A percentile compares a stretch with the other conserved stretches of the same genome.
phyloP scores from a whole-genome alignment of 768 basidiomycete genomes.

The Pholiota microspora region DNA sequence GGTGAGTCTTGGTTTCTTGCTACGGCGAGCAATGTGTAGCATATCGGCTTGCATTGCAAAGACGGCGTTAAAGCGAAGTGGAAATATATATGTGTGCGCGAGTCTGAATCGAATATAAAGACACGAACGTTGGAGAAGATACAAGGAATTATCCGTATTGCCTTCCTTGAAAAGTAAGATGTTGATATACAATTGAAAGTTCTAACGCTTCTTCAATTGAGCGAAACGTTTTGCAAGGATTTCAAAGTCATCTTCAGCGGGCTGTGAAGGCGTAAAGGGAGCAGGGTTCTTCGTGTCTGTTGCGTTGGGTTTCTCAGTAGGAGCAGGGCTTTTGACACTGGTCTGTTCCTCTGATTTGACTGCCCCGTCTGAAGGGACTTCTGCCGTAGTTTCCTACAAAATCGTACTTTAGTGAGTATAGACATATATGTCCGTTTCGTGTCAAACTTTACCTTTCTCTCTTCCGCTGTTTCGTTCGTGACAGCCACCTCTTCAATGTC shows the following conservation, averaged over 20 bases:
- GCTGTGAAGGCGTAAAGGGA: conserved; percentile 20
- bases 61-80: no score
- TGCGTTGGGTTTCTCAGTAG: conserved; percentile 21
- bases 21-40: no score
- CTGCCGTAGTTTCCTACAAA: not conserved
- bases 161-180: no score
- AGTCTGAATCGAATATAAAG: no score
- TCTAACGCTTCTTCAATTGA: conserved; percentile 76
- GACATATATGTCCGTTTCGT: no score
- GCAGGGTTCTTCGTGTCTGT: conserved; percentile 19
- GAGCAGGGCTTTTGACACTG: conserved; percentile 10
- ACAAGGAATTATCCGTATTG: no score
- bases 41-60: no score
- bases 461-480: conserved; percentile 20
- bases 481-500: not conserved
- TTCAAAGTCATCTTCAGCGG: conserved; percentile 68
- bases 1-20: no score
- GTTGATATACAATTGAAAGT: not conserved
- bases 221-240: conserved; percentile 79
- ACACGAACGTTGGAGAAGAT: no score
- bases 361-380: not conserved
- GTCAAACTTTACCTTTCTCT: conserved; percentile 32
- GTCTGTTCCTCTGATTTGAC: not conserved
- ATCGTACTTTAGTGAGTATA: no score
- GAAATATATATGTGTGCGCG: no score